phyloP scores from a whole-genome alignment of 257 asterid species.

The Solanum microdontum region DNA sequence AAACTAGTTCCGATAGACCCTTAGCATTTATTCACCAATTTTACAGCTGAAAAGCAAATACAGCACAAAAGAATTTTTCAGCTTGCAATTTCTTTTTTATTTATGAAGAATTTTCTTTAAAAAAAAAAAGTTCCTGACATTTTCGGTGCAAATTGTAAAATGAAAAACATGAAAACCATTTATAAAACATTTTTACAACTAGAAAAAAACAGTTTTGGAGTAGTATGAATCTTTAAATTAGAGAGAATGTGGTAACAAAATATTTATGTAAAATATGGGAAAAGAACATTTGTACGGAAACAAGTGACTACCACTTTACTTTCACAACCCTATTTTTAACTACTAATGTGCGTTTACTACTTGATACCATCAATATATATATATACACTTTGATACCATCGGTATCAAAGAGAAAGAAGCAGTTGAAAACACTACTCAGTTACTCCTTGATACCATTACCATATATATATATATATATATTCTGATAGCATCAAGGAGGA shows the following conservation, averaged over 20 bases:
- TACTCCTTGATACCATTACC: too few species aligned
- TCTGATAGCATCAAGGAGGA: too few species aligned
- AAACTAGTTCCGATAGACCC: not conserved
- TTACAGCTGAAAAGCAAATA: not conserved
- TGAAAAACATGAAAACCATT: not conserved
- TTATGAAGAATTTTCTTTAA: not conserved
- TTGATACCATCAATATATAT: too few species aligned
- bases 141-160: not conserved
- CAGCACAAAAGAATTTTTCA: not conserved
- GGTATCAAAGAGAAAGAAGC: not conserved
- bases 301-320: not conserved
- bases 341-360: too few species aligned
- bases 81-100: not conserved
- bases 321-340: not conserved
- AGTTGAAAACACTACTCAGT: not conserved
- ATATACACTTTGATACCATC: too few species aligned
- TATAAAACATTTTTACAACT: not conserved
- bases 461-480: too few species aligned
- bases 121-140: too few species aligned
- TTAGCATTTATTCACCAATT: not conserved
- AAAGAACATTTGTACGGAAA: not conserved
- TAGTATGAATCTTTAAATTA: not conserved
- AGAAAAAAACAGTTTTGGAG: not conserved
- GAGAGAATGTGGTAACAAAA: not conserved
- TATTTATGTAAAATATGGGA: not conserved